Evolutionary conservation across 2,329 filamentous ascomycete species (phyloP), one percentile per base, ranked within the genome.

Genomic region (Colletotrichum costaricense): DNA sequence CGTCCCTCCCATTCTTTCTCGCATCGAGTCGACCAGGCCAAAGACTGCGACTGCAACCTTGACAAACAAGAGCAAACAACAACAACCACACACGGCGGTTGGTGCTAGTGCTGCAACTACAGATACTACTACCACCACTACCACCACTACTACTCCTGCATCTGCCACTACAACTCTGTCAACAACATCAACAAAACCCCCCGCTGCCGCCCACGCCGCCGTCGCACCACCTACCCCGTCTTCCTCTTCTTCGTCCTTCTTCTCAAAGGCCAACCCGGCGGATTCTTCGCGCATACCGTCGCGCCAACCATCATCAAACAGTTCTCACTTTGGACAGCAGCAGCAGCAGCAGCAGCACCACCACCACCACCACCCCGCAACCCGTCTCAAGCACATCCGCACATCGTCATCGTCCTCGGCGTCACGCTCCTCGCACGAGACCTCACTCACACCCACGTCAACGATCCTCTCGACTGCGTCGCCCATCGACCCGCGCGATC

Each of bases 401-500:
- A 80, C 79, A 6, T 81, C 80, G 63, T 82, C 79, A 73, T 78
- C 78, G 58, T 81, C 80, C 73, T 77, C 76, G 24, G 69, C 71
- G 24, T 77, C 76, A 38, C 74, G 74, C 35, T 77, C 76, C 22
- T 78, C 78, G 22, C 71, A 78, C 72, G 75, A 79, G 64, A 73
- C 63, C 22, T 66, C 68, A 49, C 64, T 58, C 30, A 71, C 68
- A 22, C 56, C 63, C 65, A 71, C 66, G 9, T 74, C 74, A 38
- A 74, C 62, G 8, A 62, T n/a, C 35, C 67, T 68, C 65, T 75
- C 69, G 22, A 71, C 73, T 16, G 60, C 59, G 19, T 70, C 71
- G 49, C 68, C 65, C 49, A 69, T 62, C 63, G 73, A 70, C 73
- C 14, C 66, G 57, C 66, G 68, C 67, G 33, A 62, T 42, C 68